phyloP scores from a whole-genome alignment of 2,329 filamentous ascomycete genomes.

The Mycosphaerelloides madeirae region DNA sequence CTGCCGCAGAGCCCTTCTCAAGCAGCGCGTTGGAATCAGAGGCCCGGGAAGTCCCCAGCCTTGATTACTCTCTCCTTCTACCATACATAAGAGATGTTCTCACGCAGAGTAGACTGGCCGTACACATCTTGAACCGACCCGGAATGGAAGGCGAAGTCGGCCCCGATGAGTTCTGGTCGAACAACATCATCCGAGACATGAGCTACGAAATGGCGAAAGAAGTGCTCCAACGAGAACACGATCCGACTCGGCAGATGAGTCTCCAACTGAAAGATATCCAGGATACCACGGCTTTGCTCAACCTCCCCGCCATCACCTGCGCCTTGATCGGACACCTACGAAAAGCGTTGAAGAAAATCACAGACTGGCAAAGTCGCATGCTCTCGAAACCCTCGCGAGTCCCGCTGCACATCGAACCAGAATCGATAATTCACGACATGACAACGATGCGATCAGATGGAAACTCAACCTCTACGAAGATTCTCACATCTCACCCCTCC shows the following conservation, averaged over 20 bases:
- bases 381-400: slow-evolving; percentile 16
- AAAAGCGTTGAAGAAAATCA: slow-evolving; percentile 34
- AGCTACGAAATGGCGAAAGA: slow-evolving; percentile 21
- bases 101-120: slow-evolving; percentile 28
- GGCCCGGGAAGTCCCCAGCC: slow-evolving; percentile 67
- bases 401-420: background rate
- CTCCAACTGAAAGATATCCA: slow-evolving; percentile 15
- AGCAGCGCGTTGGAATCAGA: slow-evolving; percentile 63
- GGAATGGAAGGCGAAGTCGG: slow-evolving; percentile 36
- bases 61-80: slow-evolving; percentile 69
- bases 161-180: slow-evolving; percentile 19
- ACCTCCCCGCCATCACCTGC: slow-evolving; percentile 24
- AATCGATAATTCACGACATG: slow-evolving; percentile 10
- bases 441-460: background rate
- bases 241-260: slow-evolving; percentile 2
- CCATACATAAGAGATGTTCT: slow-evolving; percentile 68
- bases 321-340: slow-evolving; percentile 21
- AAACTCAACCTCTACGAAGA: background rate
- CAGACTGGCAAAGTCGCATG: slow-evolving; percentile 39
- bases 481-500: background rate
- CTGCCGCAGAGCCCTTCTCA: slow-evolving; percentile 59
- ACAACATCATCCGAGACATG: slow-evolving; percentile 14
- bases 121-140: slow-evolving; percentile 32
- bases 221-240: slow-evolving; percentile 13
- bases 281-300: slow-evolving; percentile 19